Conservation (phyloP, 164 flowering plant genomes). For the Dillenia turbinata region DNA sequence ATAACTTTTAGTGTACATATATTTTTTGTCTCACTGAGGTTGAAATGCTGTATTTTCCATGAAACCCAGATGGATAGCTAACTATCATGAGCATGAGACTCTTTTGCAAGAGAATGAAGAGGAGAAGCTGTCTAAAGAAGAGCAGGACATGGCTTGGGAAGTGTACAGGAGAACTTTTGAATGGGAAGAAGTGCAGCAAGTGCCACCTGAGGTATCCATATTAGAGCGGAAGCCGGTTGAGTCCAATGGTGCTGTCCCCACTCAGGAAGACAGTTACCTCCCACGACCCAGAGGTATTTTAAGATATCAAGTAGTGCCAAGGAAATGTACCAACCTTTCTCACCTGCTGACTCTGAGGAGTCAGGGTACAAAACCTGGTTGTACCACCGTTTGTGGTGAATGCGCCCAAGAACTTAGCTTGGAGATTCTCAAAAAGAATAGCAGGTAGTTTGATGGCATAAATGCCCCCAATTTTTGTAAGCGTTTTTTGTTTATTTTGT, state of each 20-base stretch:
- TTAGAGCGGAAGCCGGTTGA: constrained; percentile 29
- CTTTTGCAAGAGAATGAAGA: constrained; percentile 98
- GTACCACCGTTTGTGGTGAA: constrained; percentile 81
- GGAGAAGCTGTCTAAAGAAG: constrained; percentile 91
- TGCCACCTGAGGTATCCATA: constrained; percentile 35
- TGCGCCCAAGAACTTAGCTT: constrained; percentile 79
- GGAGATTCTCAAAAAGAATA: constrained; percentile 45
- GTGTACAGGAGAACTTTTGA: constrained; percentile 52
- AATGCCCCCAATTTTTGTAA: no score
- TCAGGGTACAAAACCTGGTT: constrained; percentile 70
- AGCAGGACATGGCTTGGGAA: constrained; percentile 99
- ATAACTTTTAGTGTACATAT: neutral
- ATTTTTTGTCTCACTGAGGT: neutral
- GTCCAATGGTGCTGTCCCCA: constrained; percentile 12
- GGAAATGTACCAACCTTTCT: constrained; percentile 78
- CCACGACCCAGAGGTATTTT: constrained; percentile 18
- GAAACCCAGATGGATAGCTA: constrained; percentile 75
- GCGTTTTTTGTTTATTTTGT: no score
- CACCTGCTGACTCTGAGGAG: constrained; percentile 82
- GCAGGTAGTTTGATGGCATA: constrained; percentile 1
- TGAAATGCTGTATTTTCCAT: neutral
- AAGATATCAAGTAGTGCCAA: constrained; percentile 24
- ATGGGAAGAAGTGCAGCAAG: constrained; percentile 81
- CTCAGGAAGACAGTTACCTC: constrained; percentile 13
- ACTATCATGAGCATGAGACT: constrained; percentile 94